phyloP scores from a whole-genome alignment of 2,329 filamentous ascomycete species.

The Acephala macrosclerotiorum region DNA sequence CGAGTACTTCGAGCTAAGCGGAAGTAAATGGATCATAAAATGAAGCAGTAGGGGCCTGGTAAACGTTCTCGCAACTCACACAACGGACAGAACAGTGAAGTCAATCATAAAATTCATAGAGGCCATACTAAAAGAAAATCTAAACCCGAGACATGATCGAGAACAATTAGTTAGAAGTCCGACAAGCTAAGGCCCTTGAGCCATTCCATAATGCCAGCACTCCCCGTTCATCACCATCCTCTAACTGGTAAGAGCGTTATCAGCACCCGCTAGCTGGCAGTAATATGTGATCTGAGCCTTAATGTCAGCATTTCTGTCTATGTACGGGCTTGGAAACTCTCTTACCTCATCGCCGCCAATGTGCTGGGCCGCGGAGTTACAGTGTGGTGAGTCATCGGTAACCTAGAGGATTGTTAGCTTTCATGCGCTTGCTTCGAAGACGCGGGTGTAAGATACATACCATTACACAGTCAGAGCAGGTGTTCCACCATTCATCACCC shows the following conservation, averaged over 20 bases:
- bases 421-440: background rate
- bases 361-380: slow-evolving; percentile 21
- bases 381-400: slow-evolving; percentile 16
- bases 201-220: too few species aligned
- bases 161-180: too few species aligned
- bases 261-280: slow-evolving; percentile 25
- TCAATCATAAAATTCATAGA: too few species aligned
- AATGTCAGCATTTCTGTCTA: background rate
- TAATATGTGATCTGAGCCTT: slow-evolving; percentile 23
- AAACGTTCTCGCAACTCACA: too few species aligned
- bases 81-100: too few species aligned
- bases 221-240: background rate
- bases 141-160: too few species aligned
- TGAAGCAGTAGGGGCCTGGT: too few species aligned
- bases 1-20: too few species aligned
- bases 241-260: slow-evolving; percentile 3
- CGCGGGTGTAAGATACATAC: background rate
- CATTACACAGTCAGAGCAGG: slow-evolving; percentile 32
- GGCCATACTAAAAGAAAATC: too few species aligned
- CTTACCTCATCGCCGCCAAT: slow-evolving; percentile 29
- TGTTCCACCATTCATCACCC: slow-evolving; percentile 24
- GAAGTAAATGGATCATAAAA: too few species aligned
- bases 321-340: background rate
- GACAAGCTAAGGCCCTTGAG: too few species aligned
- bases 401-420: background rate